A percentile compares a stretch with the other conserved stretches of the same genome.
Evolutionary conservation across 2,329 filamentous ascomycete species (phyloP).

Genomic region (Xylaria sp.): DNA sequence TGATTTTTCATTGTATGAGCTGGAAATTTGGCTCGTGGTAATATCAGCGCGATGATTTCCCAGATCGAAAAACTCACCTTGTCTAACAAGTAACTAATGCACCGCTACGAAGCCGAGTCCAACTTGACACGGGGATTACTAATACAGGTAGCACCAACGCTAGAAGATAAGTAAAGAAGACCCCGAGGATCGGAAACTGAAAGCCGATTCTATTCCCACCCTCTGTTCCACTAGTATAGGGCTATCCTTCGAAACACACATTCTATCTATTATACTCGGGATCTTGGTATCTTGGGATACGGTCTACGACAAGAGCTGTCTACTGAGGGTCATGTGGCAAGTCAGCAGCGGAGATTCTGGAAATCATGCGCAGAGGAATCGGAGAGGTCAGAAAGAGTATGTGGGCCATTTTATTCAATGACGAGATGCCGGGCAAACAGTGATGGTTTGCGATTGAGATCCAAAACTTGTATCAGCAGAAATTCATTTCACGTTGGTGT

Average conservation of each 20-base stretch:
- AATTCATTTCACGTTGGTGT: not conserved
- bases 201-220: not conserved
- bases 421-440: not conserved
- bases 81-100: not conserved
- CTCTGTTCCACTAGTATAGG: not conserved
- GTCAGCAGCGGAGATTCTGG: constrained; percentile 21
- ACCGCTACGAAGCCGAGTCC: not conserved
- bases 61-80: not conserved
- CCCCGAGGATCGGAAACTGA: constrained; percentile 1
- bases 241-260: not conserved
- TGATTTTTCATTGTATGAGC: not conserved
- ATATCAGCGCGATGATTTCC: not conserved
- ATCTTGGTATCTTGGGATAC: not conserved
- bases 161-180: not conserved
- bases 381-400: constrained; percentile 8
- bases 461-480: no score
- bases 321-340: constrained; percentile 20
- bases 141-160: constrained; percentile 3
- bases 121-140: not conserved
- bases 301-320: not conserved
- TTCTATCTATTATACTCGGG: not conserved
- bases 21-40: constrained; percentile 3
- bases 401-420: constrained; percentile 17
- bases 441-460: not conserved
- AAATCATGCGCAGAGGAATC: constrained; percentile 19